phyloP scores from a whole-genome alignment of 805 yeast species.

The Yamadazyma philogaea region DNA sequence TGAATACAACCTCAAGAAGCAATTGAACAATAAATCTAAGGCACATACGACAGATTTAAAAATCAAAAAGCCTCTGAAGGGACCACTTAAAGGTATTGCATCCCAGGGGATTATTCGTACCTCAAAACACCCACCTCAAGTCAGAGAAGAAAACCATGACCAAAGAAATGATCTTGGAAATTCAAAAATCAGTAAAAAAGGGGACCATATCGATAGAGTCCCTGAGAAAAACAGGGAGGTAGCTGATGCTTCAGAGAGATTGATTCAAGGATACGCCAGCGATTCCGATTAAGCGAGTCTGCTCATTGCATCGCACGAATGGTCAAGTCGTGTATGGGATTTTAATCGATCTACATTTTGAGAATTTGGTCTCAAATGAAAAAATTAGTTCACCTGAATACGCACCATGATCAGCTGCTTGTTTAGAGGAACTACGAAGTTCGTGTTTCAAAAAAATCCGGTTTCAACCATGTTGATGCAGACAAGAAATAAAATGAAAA shows the following conservation, averaged over 20 bases:
- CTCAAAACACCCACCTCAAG: background rate
- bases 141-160: background rate
- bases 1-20: slow-evolving; percentile 9
- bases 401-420: slow-evolving; percentile 6
- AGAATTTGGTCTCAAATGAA: slow-evolving; percentile 1
- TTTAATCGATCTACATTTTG: background rate
- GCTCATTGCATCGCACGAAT: background rate
- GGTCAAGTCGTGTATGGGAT: slow-evolving; percentile 6
- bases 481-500: slow-evolving; percentile 54
- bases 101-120: background rate
- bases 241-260: background rate
- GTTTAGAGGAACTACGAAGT: slow-evolving; percentile 5
- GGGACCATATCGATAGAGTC: too few species aligned
- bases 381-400: slow-evolving; percentile 1
- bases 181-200: slow-evolving; percentile 1
- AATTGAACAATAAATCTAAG: background rate
- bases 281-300: slow-evolving; percentile 6
- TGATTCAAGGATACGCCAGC: slow-evolving; percentile 7
- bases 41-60: background rate
- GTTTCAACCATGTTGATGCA: slow-evolving; percentile 25
- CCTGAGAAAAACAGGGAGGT: background rate
- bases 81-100: background rate
- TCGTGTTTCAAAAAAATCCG: slow-evolving; percentile 9
- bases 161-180: background rate
- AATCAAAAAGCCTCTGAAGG: background rate